A percentile compares a stretch with the other conserved stretches of the same genome.
These are phyloP conservation scores for Lipomyces sp. DNA, from an alignment of 805 yeast genomes.

Conservation along the genomic window DNA sequence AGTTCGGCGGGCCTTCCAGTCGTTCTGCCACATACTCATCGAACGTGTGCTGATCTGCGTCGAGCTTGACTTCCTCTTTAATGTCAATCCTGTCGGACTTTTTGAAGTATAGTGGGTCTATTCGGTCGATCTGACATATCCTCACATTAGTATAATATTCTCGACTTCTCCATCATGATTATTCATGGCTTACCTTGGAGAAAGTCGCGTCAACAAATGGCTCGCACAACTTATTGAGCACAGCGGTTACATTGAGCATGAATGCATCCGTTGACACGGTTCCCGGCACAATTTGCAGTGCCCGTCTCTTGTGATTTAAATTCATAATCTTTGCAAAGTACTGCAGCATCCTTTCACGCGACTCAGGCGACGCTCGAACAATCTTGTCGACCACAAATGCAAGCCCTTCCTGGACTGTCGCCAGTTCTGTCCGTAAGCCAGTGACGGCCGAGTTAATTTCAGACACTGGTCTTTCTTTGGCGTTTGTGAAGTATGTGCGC, in stretches of 20 bases:
- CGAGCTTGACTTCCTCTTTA: slow-evolving; percentile 79
- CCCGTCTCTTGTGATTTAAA: slow-evolving; percentile 82
- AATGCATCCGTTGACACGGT: slow-evolving; percentile 78
- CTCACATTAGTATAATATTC: not conserved
- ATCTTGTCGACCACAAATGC: slow-evolving; percentile 74
- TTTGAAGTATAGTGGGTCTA: slow-evolving; percentile 71
- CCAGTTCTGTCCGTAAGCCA: slow-evolving; percentile 68
- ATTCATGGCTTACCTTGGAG: slow-evolving; percentile 37
- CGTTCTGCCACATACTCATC: slow-evolving; percentile 57
- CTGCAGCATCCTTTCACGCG: slow-evolving; percentile 66
- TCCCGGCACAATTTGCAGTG: slow-evolving; percentile 73
- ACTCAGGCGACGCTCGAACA: slow-evolving; percentile 68
- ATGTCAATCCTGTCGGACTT: slow-evolving; percentile 63
- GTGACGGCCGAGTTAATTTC: slow-evolving; percentile 59
- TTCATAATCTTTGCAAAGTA: slow-evolving; percentile 79
- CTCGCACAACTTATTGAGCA: slow-evolving; percentile 72
- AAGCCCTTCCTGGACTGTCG: slow-evolving; percentile 55
- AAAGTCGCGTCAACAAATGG: slow-evolving; percentile 79
- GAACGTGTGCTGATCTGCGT: slow-evolving; percentile 75
- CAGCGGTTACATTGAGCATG: slow-evolving; percentile 73
- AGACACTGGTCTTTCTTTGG: slow-evolving; percentile 46
- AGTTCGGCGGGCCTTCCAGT: slow-evolving; percentile 57
- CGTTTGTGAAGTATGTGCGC: slow-evolving; percentile 34
- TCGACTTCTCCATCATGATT: not conserved
- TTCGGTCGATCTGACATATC: slow-evolving; percentile 61